Evolutionary conservation across 345 rosid species (phyloP), one percentile per base, ranked within the genome.

Genomic region (Schrenkiella parvula): DNA sequence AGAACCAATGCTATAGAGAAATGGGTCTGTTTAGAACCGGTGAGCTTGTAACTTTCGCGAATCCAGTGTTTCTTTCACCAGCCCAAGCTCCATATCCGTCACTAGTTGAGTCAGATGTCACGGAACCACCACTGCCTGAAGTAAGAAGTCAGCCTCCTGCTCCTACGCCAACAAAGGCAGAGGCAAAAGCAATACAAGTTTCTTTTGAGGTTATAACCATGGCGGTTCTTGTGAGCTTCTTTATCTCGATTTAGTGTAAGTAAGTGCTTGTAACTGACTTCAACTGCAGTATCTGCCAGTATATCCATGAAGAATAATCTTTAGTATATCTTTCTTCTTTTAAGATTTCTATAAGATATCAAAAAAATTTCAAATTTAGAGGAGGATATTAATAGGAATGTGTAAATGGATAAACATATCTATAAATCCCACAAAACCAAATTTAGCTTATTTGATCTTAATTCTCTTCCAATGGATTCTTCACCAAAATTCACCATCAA

Each of bases 1-100:
- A 48, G 76, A 93, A 88, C 66, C 26, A 14, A 29, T 90, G 98
- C 22, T 86, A 84, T 83, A 88, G 31, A 7, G 1, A 65, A 18
- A 1, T 89, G 92, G 8, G 0, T 48, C 76, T 83, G 5, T 59
- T 80, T 48, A 0, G 3, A 78, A 77, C 95, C 12, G 92, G 87
- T 41, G 1, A 48, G 46, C 89, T 89, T 61, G 8, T 44, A 32
- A 4, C 3, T 12, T 54, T 6, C 0, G 19, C 80, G 32, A 2
- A 79, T 0, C 0, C 31, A 43, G 0, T 0, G 0, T 14, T 10
- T 54, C 0, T 84, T 75, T 78, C 86, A 8, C 98, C 95, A 8
- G 87, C 86, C 29, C 67, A 78, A 79, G 86, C 95, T 54, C 98
- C 91, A 18, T 72, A 29, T 44, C 90, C 95, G 6, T 54, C 73